These are phyloP conservation scores for Teunomyces stri DNA, from an alignment of 805 yeast species.

Conservation along the genomic window DNA sequence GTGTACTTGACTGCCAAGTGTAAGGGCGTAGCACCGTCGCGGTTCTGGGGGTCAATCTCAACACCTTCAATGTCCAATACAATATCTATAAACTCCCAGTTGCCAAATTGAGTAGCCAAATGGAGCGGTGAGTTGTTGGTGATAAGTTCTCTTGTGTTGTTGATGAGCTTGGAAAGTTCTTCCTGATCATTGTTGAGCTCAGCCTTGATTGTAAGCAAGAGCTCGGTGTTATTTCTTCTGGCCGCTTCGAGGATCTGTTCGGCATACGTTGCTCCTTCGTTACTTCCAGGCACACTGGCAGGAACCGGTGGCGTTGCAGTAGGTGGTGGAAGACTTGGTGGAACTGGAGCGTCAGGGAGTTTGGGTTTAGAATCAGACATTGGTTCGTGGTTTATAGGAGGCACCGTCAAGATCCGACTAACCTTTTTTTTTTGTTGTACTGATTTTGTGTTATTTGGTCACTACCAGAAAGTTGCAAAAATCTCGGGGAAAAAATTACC, in stretches of 20 bases:
- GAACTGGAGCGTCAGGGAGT: background rate
- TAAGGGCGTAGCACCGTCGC: slow-evolving; percentile 84
- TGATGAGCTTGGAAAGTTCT: slow-evolving; percentile 51
- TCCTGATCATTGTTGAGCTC: slow-evolving; percentile 39
- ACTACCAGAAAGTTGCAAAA: background rate
- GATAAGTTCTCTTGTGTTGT: slow-evolving; percentile 63
- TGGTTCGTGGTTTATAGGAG: background rate
- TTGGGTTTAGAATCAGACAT: slow-evolving; percentile 1
- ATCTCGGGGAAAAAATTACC: background rate
- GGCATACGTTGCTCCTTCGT: slow-evolving; percentile 64
- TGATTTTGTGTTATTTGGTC: slow-evolving; percentile 1
- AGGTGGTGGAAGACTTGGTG: background rate
- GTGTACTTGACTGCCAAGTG: slow-evolving; percentile 82
- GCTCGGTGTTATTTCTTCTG: slow-evolving; percentile 81
- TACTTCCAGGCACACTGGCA: background rate
- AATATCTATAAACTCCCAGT: slow-evolving; percentile 80
- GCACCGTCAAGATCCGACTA: slow-evolving; percentile 1
- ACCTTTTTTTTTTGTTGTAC: background rate
- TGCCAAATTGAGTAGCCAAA: slow-evolving; percentile 76
- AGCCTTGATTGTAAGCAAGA: slow-evolving; percentile 56
- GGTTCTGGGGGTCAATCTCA: slow-evolving; percentile 79
- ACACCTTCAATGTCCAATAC: slow-evolving; percentile 86
- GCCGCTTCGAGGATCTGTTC: slow-evolving; percentile 84
- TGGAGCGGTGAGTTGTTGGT: slow-evolving; percentile 81
- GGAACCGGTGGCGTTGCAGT: slow-evolving; percentile 1